phyloP scores from a whole-genome alignment of 495 filamentous ascomycete species.

The Niebla homalea region DNA sequence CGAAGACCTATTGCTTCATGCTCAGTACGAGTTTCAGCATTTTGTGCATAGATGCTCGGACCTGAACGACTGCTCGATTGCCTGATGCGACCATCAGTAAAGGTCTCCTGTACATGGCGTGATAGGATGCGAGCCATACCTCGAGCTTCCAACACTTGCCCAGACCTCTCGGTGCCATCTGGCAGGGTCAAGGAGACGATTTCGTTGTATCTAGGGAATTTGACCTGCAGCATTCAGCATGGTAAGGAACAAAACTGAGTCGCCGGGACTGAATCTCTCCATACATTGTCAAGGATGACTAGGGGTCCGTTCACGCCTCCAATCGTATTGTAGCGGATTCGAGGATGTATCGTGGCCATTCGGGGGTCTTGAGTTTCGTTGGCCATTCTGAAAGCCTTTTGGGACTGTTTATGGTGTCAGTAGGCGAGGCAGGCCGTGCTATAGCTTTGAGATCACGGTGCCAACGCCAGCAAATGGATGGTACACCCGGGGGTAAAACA shows the following conservation, averaged over 20 bases:
- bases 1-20: constrained; percentile 61
- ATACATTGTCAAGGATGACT: constrained; percentile 90
- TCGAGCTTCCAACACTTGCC: constrained; percentile 94
- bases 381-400: constrained; percentile 33
- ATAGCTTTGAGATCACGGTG: neutral
- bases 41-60: constrained; percentile 21
- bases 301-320: constrained; percentile 95
- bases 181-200: constrained; percentile 92
- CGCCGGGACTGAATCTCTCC: neutral
- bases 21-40: neutral
- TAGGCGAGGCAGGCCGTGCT: neutral
- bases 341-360: constrained; percentile 68
- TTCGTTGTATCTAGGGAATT: constrained; percentile 94
- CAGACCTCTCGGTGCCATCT: constrained; percentile 85
- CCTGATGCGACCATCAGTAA: constrained; percentile 34
- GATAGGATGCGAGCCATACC: constrained; percentile 36
- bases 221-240: constrained; percentile 46
- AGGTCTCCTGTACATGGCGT: neutral
- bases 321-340: constrained; percentile 95
- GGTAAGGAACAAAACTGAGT: neutral
- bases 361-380: constrained; percentile 55
- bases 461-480: neutral
- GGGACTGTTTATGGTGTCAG: neutral
- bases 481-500: too few species aligned
- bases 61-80: constrained; percentile 83